Evolutionary conservation across 2,329 filamentous ascomycete genomes (phyloP).

Genomic region (Bipolaris bicolor): DNA sequence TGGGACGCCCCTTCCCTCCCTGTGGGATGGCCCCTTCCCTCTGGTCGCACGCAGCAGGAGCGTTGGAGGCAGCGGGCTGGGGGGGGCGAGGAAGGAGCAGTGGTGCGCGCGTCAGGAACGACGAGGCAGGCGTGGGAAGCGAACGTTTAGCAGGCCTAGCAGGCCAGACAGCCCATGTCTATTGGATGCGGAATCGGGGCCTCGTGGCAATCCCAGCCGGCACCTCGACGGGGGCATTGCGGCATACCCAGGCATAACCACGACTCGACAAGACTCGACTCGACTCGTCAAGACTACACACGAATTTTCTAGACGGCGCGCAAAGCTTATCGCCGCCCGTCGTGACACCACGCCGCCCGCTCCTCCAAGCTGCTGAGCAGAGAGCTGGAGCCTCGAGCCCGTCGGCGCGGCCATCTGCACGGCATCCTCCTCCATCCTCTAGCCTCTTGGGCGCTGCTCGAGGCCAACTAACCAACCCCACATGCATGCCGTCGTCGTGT

Average conservation of each 20-base stretch:
- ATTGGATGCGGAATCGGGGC: slow-evolving; percentile 20
- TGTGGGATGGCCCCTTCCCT: not conserved
- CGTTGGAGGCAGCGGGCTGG: slow-evolving; percentile 3
- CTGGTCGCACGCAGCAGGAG: not conserved
- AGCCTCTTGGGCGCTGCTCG: not conserved
- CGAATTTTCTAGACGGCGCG: slow-evolving; percentile 20
- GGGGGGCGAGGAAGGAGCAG: not conserved
- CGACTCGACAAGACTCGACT: slow-evolving; percentile 7
- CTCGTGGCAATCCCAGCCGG: slow-evolving; percentile 22
- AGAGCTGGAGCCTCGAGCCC: too few relatives aligned
- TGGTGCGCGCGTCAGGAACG: slow-evolving; percentile 21
- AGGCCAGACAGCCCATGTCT: not conserved
- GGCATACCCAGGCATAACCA: slow-evolving; percentile 9
- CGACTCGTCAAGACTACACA: not conserved
- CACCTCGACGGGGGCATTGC: slow-evolving; percentile 11
- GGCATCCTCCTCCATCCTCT: not conserved
- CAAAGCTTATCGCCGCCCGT: slow-evolving; percentile 11
- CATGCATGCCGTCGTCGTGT: not conserved
- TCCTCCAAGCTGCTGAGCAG: not conserved
- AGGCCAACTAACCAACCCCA: not conserved
- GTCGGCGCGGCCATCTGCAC: not conserved
- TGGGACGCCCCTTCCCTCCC: not conserved
- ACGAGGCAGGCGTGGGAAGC: slow-evolving; percentile 19
- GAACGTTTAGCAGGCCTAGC: slow-evolving; percentile 18
- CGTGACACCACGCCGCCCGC: slow-evolving; percentile 4